Evolutionary conservation across 495 filamentous ascomycete genomes (phyloP).

Genomic region (Talaromyces nanjingensis): DNA sequence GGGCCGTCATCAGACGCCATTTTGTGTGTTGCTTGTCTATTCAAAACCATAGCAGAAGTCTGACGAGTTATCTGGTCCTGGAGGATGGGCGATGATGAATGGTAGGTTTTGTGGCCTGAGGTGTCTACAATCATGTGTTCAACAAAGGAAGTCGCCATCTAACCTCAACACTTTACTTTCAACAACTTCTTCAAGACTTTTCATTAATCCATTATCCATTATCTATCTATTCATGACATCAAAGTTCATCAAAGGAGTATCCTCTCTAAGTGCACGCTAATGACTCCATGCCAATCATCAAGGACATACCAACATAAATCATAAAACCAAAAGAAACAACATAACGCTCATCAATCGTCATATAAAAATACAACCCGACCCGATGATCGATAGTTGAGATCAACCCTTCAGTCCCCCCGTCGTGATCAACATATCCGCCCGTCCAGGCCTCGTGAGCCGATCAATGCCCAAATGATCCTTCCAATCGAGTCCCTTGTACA

Average conservation of each 20-base stretch:
- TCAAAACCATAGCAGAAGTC: background rate
- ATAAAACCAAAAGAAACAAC: background rate
- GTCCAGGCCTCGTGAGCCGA: constrained; percentile 42
- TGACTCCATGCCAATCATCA: background rate
- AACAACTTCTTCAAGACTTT: background rate
- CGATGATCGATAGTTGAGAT: background rate
- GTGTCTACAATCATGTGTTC: background rate
- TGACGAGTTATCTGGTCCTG: background rate
- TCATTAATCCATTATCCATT: background rate
- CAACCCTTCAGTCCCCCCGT: constrained; percentile 17
- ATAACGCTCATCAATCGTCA: background rate
- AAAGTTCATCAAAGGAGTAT: background rate
- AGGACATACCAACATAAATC: background rate
- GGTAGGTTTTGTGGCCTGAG: background rate
- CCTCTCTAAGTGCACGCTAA: background rate
- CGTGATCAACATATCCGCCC: constrained; percentile 39
- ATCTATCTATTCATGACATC: background rate
- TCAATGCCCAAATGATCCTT: constrained; percentile 62
- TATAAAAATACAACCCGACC: background rate
- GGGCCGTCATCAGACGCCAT: background rate
- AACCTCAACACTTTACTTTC: background rate
- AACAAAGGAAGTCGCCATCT: background rate
- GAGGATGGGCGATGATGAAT: background rate
- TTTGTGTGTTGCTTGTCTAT: background rate
- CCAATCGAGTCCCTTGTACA: constrained; percentile 54